These are phyloP conservation scores for Tylopilus intermedius DNA, from an alignment of 768 basidiomycete genomes.

Conservation along the genomic window DNA sequence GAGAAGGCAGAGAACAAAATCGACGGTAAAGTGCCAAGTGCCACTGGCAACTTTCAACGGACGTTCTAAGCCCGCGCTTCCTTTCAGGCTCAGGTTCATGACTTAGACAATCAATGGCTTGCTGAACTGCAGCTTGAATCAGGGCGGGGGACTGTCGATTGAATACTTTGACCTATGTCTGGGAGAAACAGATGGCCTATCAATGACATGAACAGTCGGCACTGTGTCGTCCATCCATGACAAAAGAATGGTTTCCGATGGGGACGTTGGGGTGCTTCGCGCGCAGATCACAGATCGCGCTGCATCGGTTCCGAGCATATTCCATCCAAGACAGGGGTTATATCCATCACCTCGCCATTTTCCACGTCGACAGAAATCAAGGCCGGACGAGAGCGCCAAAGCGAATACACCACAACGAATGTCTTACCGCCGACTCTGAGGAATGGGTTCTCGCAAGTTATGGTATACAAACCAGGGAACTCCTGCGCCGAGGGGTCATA, in stretches of 20 bases:
- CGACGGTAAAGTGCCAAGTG: too few relatives aligned
- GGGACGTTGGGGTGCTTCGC: conserved; percentile 44
- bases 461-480: conserved; percentile 64
- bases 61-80: too few relatives aligned
- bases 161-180: conserved; percentile 31
- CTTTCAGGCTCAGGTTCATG: too few relatives aligned
- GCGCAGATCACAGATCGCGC: conserved; percentile 39
- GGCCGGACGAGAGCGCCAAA: conserved; percentile 51
- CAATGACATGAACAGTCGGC: conserved; percentile 37
- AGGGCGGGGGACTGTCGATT: not conserved
- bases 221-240: conserved; percentile 25
- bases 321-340: conserved; percentile 36
- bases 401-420: conserved; percentile 38
- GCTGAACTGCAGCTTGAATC: conserved; percentile 32
- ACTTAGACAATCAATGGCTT: conserved; percentile 32
- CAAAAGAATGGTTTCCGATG: conserved; percentile 49
- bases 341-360: conserved; percentile 38
- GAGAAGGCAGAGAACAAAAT: too few relatives aligned
- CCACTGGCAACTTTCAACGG: too few relatives aligned
- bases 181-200: conserved; percentile 37
- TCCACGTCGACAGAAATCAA: conserved; percentile 42
- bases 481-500: conserved; percentile 33
- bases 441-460: conserved; percentile 42
- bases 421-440: conserved; percentile 22
- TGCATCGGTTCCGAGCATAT: conserved; percentile 48